Conservation (phyloP, 2,329 filamentous ascomycete genomes). For the Colletotrichum zoysiae region DNA sequence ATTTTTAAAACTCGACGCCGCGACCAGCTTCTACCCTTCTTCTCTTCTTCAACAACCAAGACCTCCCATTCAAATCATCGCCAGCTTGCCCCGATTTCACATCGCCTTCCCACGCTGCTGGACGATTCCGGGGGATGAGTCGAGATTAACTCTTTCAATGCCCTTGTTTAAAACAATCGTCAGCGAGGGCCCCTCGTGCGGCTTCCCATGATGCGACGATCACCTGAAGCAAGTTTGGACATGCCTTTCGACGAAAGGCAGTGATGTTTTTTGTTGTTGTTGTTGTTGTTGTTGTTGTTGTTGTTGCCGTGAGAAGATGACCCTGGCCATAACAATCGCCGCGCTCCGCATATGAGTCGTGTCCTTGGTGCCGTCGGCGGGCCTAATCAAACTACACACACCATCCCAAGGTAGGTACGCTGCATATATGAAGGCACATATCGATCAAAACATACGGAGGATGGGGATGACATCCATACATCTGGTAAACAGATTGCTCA, state of each 20-base stretch:
- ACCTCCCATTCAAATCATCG: conserved; percentile 61
- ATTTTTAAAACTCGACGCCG: conserved; percentile 42
- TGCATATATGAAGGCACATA: background rate
- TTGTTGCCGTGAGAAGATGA: background rate
- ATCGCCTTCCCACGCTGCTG: conserved; percentile 56
- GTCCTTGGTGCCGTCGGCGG: background rate
- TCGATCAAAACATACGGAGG: conserved; percentile 5
- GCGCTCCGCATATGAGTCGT: background rate
- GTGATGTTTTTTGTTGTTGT: background rate
- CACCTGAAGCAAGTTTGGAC: conserved; percentile 74
- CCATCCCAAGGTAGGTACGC: conserved; percentile 26
- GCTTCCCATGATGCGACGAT: conserved; percentile 76
- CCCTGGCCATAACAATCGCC: no score
- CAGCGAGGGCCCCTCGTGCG: conserved; percentile 74
- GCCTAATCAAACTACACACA: conserved; percentile 1
- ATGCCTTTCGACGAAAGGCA: conserved; percentile 49
- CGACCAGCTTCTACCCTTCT: conserved; percentile 38
- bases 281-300: background rate
- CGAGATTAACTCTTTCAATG: conserved; percentile 65
- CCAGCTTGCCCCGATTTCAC: conserved; percentile 49
- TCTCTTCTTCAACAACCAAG: conserved; percentile 53
- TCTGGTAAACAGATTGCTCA: conserved; percentile 44
- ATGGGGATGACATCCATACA: conserved; percentile 37
- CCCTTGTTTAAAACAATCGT: conserved; percentile 77
- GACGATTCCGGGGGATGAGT: conserved; percentile 66